phyloP scores from a whole-genome alignment of 495 filamentous ascomycete genomes.

The Terfezia claveryi region DNA sequence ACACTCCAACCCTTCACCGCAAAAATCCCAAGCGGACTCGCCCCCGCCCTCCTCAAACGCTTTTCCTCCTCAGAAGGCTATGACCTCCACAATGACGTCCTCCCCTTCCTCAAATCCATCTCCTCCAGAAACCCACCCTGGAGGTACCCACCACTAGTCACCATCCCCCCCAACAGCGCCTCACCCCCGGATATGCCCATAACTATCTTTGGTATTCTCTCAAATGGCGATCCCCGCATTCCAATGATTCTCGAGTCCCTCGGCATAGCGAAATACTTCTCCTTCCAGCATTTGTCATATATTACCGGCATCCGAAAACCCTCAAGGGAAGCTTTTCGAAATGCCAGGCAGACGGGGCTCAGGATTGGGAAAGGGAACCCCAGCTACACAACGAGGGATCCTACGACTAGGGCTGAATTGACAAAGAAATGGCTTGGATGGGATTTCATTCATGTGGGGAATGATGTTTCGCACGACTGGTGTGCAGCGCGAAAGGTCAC shows the following conservation, averaged over 20 bases:
- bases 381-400: background rate
- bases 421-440: conserved; percentile 12
- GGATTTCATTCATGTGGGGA: conserved; percentile 43
- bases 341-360: conserved; percentile 28
- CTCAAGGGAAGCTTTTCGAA: conserved; percentile 36
- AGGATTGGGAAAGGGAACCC: background rate
- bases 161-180: too few species aligned
- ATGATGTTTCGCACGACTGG: conserved; percentile 42
- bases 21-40: conserved; percentile 25
- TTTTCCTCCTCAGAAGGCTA: conserved; percentile 46
- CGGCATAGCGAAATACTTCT: conserved; percentile 25
- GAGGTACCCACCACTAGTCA: too few species aligned
- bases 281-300: conserved; percentile 36
- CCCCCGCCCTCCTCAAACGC: conserved; percentile 31
- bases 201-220: conserved; percentile 42
- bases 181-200: conserved; percentile 3
- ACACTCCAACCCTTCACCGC: conserved; percentile 21
- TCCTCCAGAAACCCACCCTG: background rate
- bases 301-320: conserved; percentile 54
- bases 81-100: conserved; percentile 31
- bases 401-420: background rate
- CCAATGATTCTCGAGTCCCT: conserved; percentile 36
- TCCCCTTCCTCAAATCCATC: conserved; percentile 30
- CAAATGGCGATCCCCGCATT: conserved; percentile 59
- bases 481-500: background rate